These are phyloP conservation scores for Pseudogymnoascus destructans DNA, from an alignment of 2,329 filamentous ascomycete genomes.

Conservation along the genomic window DNA sequence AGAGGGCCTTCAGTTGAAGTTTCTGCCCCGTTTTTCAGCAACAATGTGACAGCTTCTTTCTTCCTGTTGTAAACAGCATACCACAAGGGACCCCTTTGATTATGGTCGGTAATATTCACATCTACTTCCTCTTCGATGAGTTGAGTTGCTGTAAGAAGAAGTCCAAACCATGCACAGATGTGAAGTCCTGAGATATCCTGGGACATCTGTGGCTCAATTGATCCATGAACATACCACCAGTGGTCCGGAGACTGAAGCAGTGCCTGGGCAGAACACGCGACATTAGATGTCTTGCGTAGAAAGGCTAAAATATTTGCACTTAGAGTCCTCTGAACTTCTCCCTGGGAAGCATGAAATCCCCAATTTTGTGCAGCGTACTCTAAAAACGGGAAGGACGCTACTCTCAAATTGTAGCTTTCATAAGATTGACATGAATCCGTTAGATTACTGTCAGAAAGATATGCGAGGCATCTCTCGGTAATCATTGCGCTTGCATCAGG, in stretches of 20 bases:
- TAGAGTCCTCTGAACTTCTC: neutral
- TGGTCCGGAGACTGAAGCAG: neutral
- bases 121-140: neutral
- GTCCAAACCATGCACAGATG: constrained; percentile 1
- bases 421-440: neutral
- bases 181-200: neutral
- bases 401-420: neutral
- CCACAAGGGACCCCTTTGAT: neutral
- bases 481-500: neutral
- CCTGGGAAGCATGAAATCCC: neutral
- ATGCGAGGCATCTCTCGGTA: neutral
- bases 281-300: neutral
- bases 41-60: neutral
- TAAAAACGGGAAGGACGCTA: neutral
- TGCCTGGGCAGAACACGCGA: neutral
- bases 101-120: neutral
- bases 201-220: neutral
- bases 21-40: neutral
- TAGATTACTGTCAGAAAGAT: neutral
- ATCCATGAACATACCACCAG: neutral
- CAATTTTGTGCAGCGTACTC: neutral
- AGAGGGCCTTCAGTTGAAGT: neutral
- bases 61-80: neutral
- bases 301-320: neutral
- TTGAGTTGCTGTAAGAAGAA: neutral